A percentile compares a stretch with the other conserved stretches of the same genome.
Conservation (phyloP, 768 basidiomycete genomes). For the Pisolithus tinctorius region DNA sequence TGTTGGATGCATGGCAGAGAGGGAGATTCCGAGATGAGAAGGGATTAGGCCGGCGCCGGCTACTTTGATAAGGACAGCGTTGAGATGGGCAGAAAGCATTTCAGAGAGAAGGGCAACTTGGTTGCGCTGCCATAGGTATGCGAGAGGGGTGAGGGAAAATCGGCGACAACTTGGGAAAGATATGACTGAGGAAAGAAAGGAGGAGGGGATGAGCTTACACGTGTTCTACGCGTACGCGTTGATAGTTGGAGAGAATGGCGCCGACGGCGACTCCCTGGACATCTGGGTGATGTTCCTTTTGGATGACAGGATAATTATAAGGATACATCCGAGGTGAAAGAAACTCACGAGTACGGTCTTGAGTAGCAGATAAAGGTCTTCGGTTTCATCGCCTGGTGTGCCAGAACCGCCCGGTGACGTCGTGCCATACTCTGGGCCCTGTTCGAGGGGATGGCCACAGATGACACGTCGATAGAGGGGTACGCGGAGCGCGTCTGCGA, state of each 20-base stretch:
- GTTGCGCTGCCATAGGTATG: constrained; percentile 91
- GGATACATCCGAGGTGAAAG: not conserved
- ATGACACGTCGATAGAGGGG: constrained; percentile 84
- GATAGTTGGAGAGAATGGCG: constrained; percentile 96
- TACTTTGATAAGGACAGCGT: constrained; percentile 87
- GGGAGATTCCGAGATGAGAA: constrained; percentile 70
- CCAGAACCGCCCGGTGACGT: constrained; percentile 45
- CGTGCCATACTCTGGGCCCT: constrained; percentile 81
- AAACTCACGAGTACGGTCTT: constrained; percentile 63
- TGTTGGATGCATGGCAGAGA: constrained; percentile 68
- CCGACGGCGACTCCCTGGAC: constrained; percentile 87
- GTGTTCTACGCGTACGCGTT: constrained; percentile 94
- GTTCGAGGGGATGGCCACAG: constrained; percentile 70
- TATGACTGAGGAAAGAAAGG: constrained; percentile 1
- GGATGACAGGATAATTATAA: not conserved
- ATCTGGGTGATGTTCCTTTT: constrained; percentile 69
- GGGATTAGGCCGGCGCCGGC: constrained; percentile 85
- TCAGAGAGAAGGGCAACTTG: constrained; percentile 80
- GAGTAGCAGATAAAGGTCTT: constrained; percentile 78
- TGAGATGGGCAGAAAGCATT: constrained; percentile 77
- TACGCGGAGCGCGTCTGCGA: constrained; percentile 78
- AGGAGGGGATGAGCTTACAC: constrained; percentile 49
- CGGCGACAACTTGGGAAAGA: constrained; percentile 59
- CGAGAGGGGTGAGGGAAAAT: constrained; percentile 70
- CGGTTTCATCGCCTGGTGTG: constrained; percentile 85